These are phyloP conservation scores for Mycena vitilis DNA, from an alignment of 768 basidiomycete species.

Conservation along the genomic window DNA sequence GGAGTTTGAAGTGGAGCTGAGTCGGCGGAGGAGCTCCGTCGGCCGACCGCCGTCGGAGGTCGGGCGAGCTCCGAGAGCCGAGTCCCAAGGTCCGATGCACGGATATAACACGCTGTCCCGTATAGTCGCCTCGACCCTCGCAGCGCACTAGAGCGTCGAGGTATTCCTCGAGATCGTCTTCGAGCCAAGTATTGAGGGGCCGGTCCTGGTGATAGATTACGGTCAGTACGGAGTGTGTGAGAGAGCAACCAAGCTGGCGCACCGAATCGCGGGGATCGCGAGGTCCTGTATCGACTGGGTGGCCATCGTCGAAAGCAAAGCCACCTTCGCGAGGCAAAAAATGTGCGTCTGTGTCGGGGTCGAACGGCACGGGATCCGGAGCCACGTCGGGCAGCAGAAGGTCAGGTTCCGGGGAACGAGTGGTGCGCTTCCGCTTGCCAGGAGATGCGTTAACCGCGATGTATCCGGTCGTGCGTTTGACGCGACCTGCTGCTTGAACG, in stretches of 20 bases:
- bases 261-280: constrained; percentile 8
- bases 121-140: constrained; percentile 7
- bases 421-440: background rate
- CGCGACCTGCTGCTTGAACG: background rate
- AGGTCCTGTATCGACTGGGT: background rate
- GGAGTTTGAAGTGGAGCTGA: too few species aligned
- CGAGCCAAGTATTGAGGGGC: background rate
- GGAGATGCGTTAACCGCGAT: background rate
- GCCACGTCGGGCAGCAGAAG: background rate
- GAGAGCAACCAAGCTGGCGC: background rate
- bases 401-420: background rate
- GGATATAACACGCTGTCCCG: too few species aligned
- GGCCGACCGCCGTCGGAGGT: too few species aligned
- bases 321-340: background rate
- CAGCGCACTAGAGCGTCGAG: background rate
- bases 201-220: constrained; percentile 5
- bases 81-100: too few species aligned
- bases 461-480: background rate
- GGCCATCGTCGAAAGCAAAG: constrained; percentile 7
- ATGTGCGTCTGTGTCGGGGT: background rate
- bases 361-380: background rate
- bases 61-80: too few species aligned
- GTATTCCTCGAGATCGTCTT: constrained; percentile 6
- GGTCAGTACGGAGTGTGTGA: background rate
- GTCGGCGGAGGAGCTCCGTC: too few species aligned